These are phyloP conservation scores for Salvia splendens DNA, from an alignment of 257 asterid genomes.

Conservation along the genomic window DNA sequence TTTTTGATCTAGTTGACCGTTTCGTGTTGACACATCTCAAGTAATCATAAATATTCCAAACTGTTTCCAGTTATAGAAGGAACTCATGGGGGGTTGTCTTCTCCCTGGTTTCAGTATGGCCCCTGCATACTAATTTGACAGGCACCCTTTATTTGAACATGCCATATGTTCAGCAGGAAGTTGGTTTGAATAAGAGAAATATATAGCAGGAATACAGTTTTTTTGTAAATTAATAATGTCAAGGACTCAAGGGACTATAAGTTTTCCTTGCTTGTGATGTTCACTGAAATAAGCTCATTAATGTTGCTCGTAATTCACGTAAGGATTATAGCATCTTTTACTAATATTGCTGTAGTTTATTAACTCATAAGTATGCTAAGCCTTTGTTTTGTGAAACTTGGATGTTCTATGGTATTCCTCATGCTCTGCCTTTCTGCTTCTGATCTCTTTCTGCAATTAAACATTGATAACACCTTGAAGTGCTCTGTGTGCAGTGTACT, in stretches of 20 bases:
- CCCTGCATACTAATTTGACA: not conserved
- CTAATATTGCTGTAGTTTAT: not conserved
- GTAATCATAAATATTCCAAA: not conserved
- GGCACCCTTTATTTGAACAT: not conserved
- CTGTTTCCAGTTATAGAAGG: conserved; percentile 4
- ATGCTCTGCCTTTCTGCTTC: not conserved
- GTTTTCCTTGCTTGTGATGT: not conserved
- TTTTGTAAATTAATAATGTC: not conserved
- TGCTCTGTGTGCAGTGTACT: conserved; percentile 74
- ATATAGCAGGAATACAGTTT: not conserved
- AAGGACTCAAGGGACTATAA: not conserved
- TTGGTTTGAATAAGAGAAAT: not conserved
- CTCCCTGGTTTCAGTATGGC: not conserved
- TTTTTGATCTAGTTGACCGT: conserved; percentile 3
- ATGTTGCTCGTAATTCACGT: not conserved
- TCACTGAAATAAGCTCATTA: not conserved
- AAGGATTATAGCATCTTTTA: not conserved
- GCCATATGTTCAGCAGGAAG: conserved; percentile 6
- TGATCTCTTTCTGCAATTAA: conserved; percentile 11
- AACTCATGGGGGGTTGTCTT: not conserved
- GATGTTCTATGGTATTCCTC: not conserved
- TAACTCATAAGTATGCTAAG: not conserved
- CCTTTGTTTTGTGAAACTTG: not conserved
- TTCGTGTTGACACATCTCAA: conserved; percentile 8
- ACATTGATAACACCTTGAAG: conserved; percentile 35